Percentiles rank a stretch among this genome's conserved stretches.
These are phyloP conservation scores for Fusarium lateritium DNA, from an alignment of 2,329 filamentous ascomycete genomes.

Conservation along the genomic window DNA sequence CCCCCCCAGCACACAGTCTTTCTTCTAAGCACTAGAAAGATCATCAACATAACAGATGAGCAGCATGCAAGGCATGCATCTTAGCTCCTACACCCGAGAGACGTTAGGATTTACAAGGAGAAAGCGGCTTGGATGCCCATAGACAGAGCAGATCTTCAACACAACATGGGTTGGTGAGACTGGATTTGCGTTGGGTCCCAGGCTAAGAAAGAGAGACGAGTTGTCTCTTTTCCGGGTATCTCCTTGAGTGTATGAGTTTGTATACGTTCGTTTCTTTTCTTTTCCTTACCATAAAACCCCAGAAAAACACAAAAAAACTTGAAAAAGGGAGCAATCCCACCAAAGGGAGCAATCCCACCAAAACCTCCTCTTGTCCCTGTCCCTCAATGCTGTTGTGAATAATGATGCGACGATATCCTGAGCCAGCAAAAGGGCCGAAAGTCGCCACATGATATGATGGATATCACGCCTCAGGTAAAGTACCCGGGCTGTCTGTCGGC, in stretches of 20 bases:
- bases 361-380: constrained; percentile 15
- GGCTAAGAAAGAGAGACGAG: constrained; percentile 13
- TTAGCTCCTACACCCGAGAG: constrained; percentile 7
- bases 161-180: constrained; percentile 18
- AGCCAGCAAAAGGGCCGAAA: constrained; percentile 31
- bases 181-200: constrained; percentile 24
- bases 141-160: constrained; percentile 23
- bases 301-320: constrained; percentile 33
- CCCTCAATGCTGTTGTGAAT: constrained; percentile 1
- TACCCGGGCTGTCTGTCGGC: constrained; percentile 1
- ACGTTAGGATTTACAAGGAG: constrained; percentile 9
- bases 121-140: constrained; percentile 11
- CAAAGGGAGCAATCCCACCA: constrained; percentile 26
- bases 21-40: background rate
- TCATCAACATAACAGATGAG: background rate
- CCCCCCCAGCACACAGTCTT: background rate
- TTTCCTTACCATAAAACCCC: constrained; percentile 3
- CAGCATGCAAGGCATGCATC: constrained; percentile 20
- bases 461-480: constrained; percentile 5
- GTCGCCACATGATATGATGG: constrained; percentile 14
- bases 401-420: constrained; percentile 21
- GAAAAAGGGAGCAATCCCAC: constrained; percentile 30
- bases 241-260: constrained; percentile 21
- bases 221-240: constrained; percentile 4
- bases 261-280: constrained; percentile 2